Evolutionary conservation across 108 stramenopile species (phyloP).

Genomic region (Conticribra weissflogii): DNA sequence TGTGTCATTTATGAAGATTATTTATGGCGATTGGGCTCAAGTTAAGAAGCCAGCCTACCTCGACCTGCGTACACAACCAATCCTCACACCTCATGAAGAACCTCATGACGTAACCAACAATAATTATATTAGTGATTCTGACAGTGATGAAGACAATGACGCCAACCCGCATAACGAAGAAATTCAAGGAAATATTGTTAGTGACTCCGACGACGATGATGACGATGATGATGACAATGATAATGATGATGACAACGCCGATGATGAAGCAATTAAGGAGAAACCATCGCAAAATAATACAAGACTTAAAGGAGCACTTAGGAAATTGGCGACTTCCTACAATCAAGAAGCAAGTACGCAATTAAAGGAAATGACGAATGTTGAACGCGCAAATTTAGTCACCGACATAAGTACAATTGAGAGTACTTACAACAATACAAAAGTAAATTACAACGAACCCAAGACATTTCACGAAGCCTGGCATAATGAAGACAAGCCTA

Average conservation of each 20-base stretch:
- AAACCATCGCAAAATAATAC: not conserved
- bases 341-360: not conserved
- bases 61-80: too few relatives aligned
- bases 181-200: not conserved
- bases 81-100: too few relatives aligned
- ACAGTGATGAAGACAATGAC: not conserved
- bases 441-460: not conserved
- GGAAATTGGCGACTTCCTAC: not conserved
- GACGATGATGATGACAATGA: not conserved
- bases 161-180: not conserved
- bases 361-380: not conserved
- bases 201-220: constrained; percentile 4
- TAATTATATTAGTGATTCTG: not conserved
- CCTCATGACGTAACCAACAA: not conserved
- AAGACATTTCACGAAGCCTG: not conserved
- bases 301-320: not conserved
- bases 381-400: not conserved
- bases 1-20: constrained; percentile 2
- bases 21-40: not conserved
- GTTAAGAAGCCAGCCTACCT: not conserved
- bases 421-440: too few relatives aligned
- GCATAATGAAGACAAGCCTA: not conserved
- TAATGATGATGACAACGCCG: not conserved
- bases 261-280: too few relatives aligned
- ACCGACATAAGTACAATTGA: not conserved